These are phyloP conservation scores for Funneliformis mosseae DNA, from an alignment of 192 early-diverging fungal species.

Conservation along the genomic window DNA sequence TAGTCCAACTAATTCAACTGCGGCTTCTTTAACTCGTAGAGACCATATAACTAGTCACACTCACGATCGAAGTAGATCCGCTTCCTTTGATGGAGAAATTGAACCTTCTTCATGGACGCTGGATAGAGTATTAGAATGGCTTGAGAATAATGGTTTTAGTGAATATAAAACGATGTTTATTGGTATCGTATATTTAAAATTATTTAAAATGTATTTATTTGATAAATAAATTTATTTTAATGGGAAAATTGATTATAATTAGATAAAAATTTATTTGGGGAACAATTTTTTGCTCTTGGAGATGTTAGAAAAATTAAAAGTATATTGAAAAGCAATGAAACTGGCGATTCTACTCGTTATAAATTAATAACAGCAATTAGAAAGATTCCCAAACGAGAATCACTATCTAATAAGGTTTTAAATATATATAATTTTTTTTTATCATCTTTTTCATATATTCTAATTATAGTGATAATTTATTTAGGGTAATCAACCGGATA, in stretches of 20 bases:
- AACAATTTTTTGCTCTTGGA: constrained; percentile 11
- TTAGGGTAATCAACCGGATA: not conserved
- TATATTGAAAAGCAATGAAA: not conserved
- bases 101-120: constrained; percentile 5
- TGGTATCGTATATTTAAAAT: constrained; percentile 14
- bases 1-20: not conserved
- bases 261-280: constrained; percentile 7
- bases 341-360: not conserved
- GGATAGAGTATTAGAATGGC: constrained; percentile 12
- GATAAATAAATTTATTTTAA: not conserved
- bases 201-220: not conserved
- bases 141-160: constrained; percentile 17
- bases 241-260: not conserved
- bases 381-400: constrained; percentile 18
- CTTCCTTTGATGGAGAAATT: constrained; percentile 21
- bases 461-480: not conserved
- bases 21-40: constrained; percentile 18
- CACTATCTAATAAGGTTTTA: constrained; percentile 6
- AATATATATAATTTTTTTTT: not conserved
- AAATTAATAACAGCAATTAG: constrained; percentile 26
- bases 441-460: not conserved
- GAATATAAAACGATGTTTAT: constrained; percentile 16
- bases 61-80: constrained; percentile 29
- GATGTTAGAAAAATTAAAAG: not conserved
- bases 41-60: constrained; percentile 23